These are phyloP conservation scores for Pseudogymnoascus sp. DNA, from an alignment of 2,329 filamentous ascomycete genomes.

Conservation along the genomic window DNA sequence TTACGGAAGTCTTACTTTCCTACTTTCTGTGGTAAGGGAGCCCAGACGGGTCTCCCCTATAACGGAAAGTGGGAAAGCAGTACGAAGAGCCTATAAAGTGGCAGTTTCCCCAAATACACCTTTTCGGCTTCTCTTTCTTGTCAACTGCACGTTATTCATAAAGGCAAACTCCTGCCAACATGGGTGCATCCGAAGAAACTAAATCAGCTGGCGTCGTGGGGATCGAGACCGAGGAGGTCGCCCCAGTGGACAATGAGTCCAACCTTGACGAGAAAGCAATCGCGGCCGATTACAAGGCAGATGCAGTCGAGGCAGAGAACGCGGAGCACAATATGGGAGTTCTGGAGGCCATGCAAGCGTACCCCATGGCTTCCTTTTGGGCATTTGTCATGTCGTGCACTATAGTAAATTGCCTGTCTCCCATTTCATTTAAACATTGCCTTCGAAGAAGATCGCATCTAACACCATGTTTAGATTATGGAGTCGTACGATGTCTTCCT, in stretches of 20 bases:
- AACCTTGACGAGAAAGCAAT: slow-evolving; percentile 18
- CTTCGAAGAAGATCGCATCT: neutral
- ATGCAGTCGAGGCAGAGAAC: slow-evolving; percentile 42
- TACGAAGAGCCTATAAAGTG: too few relatives aligned
- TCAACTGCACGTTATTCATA: too few relatives aligned
- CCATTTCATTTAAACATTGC: neutral
- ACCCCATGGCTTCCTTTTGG: slow-evolving; percentile 39
- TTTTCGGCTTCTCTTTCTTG: too few relatives aligned
- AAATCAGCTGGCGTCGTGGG: too few relatives aligned
- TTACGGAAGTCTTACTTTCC: too few relatives aligned
- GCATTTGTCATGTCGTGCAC: slow-evolving; percentile 49
- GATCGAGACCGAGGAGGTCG: slow-evolving; percentile 21
- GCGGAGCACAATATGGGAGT: slow-evolving; percentile 44
- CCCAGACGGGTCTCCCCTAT: too few relatives aligned
- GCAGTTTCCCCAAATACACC: too few relatives aligned
- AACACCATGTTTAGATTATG: slow-evolving; percentile 42
- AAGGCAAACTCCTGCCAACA: too few relatives aligned
- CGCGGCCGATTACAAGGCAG: neutral
- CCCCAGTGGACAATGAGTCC: neutral
- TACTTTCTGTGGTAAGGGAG: too few relatives aligned
- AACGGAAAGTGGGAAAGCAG: too few relatives aligned
- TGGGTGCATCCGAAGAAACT: too few relatives aligned
- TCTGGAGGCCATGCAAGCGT: slow-evolving; percentile 40
- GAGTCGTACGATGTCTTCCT: slow-evolving; percentile 55
- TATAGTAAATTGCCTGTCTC: slow-evolving; percentile 37